These are phyloP conservation scores for Cladophialophora psammophila DNA, from an alignment of 2,329 filamentous ascomycete genomes.

Conservation along the genomic window DNA sequence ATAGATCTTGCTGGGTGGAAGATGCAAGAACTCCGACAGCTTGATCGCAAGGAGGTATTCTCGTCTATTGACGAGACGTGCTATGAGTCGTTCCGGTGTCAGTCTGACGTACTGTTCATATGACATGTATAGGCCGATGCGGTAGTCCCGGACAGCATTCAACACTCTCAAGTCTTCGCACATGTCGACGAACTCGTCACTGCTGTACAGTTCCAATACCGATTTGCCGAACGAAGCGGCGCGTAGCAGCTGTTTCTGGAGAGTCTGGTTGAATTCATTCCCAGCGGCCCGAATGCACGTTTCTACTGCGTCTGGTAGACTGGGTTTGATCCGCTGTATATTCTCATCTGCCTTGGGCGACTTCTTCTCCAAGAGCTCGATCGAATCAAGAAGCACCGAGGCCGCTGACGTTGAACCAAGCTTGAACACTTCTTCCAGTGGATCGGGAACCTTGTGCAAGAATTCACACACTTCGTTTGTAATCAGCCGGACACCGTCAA, in stretches of 20 bases:
- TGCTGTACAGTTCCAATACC: constrained; percentile 95
- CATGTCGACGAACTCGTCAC: constrained; percentile 98
- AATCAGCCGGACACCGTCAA: constrained; percentile 86
- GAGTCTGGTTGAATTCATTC: constrained; percentile 85
- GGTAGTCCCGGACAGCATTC: constrained; percentile 90
- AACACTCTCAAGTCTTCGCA: constrained; percentile 91
- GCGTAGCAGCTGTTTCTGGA: constrained; percentile 96
- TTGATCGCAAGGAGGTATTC: constrained; percentile 91
- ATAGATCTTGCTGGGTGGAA: constrained; percentile 89
- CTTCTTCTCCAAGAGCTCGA: constrained; percentile 87
- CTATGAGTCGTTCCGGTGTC: constrained; percentile 86
- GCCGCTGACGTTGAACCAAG: constrained; percentile 87
- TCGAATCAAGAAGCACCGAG: constrained; percentile 90
- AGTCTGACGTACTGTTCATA: constrained; percentile 94
- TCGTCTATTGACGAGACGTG: constrained; percentile 83
- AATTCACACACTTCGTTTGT: constrained; percentile 98
- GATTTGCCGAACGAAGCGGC: constrained; percentile 98
- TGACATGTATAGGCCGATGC: constrained; percentile 86
- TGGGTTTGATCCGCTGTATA: constrained; percentile 89
- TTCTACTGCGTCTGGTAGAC: constrained; percentile 90
- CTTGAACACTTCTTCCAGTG: constrained; percentile 87
- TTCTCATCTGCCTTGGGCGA: constrained; percentile 98
- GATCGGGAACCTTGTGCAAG: constrained; percentile 87
- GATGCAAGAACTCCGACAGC: constrained; percentile 82
- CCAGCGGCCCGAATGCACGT: constrained; percentile 92